These are phyloP conservation scores for Acer negundo DNA, from an alignment of 345 rosid genomes.

Conservation along the genomic window DNA sequence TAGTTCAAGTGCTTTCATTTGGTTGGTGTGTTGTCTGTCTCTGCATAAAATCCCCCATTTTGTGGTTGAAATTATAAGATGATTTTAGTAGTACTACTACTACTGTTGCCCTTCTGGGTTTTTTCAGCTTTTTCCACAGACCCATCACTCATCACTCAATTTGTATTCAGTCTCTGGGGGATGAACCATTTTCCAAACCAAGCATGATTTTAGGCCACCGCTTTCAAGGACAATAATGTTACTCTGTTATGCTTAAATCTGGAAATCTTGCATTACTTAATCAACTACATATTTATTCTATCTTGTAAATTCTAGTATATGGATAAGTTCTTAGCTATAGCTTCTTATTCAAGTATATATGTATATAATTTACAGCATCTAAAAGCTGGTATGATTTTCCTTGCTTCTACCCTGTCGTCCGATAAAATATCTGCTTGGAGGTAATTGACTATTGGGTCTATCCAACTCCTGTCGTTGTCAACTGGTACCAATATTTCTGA, in stretches of 20 bases:
- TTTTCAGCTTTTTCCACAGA: conserved; percentile 16
- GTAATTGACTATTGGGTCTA: too few relatives aligned
- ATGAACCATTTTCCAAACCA: conserved; percentile 39
- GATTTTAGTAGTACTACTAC: too few relatives aligned
- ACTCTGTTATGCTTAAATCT: background rate
- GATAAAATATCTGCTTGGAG: too few relatives aligned
- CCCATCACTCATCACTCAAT: conserved; percentile 8
- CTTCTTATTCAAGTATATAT: background rate
- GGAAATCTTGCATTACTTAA: conserved; percentile 1
- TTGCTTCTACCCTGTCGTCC: too few relatives aligned
- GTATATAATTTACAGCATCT: background rate
- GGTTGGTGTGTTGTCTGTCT: conserved; percentile 9
- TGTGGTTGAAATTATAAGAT: background rate
- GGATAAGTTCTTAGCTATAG: background rate
- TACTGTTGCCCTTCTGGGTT: conserved; percentile 2
- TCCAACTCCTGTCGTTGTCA: too few relatives aligned
- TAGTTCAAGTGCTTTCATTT: conserved; percentile 40
- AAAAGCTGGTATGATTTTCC: conserved; percentile 11
- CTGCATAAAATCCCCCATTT: conserved; percentile 4
- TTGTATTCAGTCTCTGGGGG: conserved; percentile 18
- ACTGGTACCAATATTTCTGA: too few relatives aligned
- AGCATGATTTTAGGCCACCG: conserved; percentile 13
- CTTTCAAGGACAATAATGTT: conserved; percentile 20
- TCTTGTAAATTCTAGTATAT: background rate
- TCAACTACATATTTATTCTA: background rate